Evolutionary conservation across 2,329 filamentous ascomycete species (phyloP).

Genomic region (Ophiocordyceps robertsii): DNA sequence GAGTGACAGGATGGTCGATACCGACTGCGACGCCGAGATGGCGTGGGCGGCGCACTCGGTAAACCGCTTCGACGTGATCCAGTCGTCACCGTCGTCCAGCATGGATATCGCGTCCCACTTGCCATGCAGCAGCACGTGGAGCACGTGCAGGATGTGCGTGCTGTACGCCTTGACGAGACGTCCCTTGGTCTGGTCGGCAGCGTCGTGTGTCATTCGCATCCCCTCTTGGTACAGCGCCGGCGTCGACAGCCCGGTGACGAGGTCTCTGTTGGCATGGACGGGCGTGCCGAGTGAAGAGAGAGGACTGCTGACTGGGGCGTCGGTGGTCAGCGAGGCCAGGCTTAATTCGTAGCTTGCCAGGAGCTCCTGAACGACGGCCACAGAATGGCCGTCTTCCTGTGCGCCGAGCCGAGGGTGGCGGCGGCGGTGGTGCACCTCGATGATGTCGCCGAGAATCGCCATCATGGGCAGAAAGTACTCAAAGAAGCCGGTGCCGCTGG

Average conservation of each 20-base stretch:
- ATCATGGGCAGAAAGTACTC: constrained; percentile 37
- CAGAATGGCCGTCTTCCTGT: constrained; percentile 19
- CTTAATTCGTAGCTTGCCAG: constrained; percentile 25
- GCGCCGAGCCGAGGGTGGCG: constrained; percentile 27
- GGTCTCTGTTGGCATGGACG: background rate
- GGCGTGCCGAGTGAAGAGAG: constrained; percentile 1
- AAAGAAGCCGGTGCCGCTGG: constrained; percentile 30
- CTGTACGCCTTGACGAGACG: constrained; percentile 31
- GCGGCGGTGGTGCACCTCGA: constrained; percentile 29
- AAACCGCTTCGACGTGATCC: constrained; percentile 32
- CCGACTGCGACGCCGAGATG: constrained; percentile 29
- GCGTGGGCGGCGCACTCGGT: constrained; percentile 31
- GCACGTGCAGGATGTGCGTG: constrained; percentile 31
- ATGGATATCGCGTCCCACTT: constrained; percentile 36
- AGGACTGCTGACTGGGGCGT: background rate
- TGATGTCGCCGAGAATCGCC: constrained; percentile 33
- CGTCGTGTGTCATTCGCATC: constrained; percentile 4
- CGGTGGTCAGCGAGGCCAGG: constrained; percentile 13
- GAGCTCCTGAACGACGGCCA: constrained; percentile 20
- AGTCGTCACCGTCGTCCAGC: constrained; percentile 33
- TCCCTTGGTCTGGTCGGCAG: constrained; percentile 15
- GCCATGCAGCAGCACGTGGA: constrained; percentile 32
- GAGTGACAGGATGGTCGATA: constrained; percentile 29
- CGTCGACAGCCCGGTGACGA: constrained; percentile 5
- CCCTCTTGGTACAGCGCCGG: constrained; percentile 1